These are phyloP conservation scores for Trifolium dubium DNA, from an alignment of 306 rosid genomes.

Conservation along the genomic window DNA sequence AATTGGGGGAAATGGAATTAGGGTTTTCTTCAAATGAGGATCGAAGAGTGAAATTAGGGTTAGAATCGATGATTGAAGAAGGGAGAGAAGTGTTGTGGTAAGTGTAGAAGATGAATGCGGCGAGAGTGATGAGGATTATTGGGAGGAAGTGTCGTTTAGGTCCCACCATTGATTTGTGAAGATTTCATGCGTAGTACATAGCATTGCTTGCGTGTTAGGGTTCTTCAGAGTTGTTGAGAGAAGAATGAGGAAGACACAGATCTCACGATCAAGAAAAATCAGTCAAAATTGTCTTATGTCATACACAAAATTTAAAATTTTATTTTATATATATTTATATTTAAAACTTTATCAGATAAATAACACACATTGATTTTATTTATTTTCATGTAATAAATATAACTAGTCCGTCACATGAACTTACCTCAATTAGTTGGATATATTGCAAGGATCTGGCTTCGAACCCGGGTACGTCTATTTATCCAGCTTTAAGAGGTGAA, in stretches of 20 bases:
- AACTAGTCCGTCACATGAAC: too few species aligned
- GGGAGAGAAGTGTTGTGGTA: slow-evolving; percentile 62
- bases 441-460: too few species aligned
- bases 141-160: slow-evolving; percentile 70
- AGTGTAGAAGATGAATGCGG: slow-evolving; percentile 56
- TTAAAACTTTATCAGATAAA: too few species aligned
- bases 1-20: slow-evolving; percentile 39
- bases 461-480: too few species aligned
- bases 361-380: too few species aligned
- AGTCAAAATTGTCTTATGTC: too few species aligned
- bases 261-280: too few species aligned
- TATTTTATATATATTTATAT: too few species aligned
- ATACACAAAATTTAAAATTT: too few species aligned
- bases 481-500: too few species aligned
- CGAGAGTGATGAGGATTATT: slow-evolving; percentile 49
- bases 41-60: slow-evolving; percentile 49
- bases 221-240: neutral
- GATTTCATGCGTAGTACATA: slow-evolving; percentile 24
- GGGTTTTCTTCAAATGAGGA: slow-evolving; percentile 33
- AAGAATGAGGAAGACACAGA: slow-evolving; percentile 20
- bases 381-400: too few species aligned
- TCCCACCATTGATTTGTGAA: slow-evolving; percentile 59
- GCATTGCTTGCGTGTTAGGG: slow-evolving; percentile 22
- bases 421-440: too few species aligned
- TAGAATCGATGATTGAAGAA: slow-evolving; percentile 45